Evolutionary conservation across 805 yeast genomes (phyloP).

Genomic region (Cyberlindnera maritima): DNA sequence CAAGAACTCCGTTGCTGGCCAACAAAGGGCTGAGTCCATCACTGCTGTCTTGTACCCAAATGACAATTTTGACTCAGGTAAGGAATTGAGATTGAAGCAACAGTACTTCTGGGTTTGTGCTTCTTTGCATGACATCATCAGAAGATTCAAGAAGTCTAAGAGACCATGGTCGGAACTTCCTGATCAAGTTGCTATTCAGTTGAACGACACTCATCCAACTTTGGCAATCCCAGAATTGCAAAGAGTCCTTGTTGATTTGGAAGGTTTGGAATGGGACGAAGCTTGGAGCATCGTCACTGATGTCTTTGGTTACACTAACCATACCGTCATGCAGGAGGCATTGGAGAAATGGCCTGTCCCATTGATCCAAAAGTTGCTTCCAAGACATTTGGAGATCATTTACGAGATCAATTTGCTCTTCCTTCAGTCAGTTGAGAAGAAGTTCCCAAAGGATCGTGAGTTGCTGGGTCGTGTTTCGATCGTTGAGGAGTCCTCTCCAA

Average conservation of each 20-base stretch:
- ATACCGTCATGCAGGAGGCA: conserved; percentile 93
- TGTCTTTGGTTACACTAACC: conserved; percentile 91
- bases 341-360: conserved; percentile 94
- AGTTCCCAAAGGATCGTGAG: conserved; percentile 69
- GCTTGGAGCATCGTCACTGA: conserved; percentile 83
- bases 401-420: conserved; percentile 81
- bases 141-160: conserved; percentile 79
- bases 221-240: conserved; percentile 87
- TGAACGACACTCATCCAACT: conserved; percentile 94
- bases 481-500: conserved; percentile 78
- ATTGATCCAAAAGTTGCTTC: conserved; percentile 71
- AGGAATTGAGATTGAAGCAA: conserved; percentile 88
- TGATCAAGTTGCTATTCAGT: conserved; percentile 85
- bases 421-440: conserved; percentile 68
- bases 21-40: conserved; percentile 87
- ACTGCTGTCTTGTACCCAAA: conserved; percentile 93
- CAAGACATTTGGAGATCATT: conserved; percentile 88
- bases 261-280: conserved; percentile 73
- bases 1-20: conserved; percentile 75
- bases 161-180: conserved; percentile 81
- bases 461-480: conserved; percentile 71
- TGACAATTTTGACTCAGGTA: conserved; percentile 88
- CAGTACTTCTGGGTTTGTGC: conserved; percentile 98
- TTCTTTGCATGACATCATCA: conserved; percentile 83
- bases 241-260: conserved; percentile 81